Base-by-base conservation (phyloP, 2,329 filamentous ascomycete genomes). In the Leptodontidium sp. region DNA sequence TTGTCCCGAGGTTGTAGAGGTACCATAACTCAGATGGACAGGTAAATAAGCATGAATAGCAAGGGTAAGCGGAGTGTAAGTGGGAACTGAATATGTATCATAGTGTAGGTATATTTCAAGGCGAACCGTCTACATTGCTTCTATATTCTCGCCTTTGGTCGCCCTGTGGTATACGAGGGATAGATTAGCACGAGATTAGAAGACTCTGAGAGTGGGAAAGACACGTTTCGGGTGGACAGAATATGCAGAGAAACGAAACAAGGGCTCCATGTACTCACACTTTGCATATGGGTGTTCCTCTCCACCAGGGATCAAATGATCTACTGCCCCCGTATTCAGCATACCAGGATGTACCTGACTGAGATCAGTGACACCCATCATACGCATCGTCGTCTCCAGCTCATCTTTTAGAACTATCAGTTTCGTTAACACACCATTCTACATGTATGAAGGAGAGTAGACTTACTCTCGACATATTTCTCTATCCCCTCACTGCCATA, bases 371-470 rank as follows among this genome's bases (percentile, higher is more conserved):
- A 91, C 82, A 1, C 90, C 90, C 67, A 89, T 86, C 77, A 91
- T 83, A 32, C 86, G 84, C 89, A 91, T 91, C 1, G 88, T 88
- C 1, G 86, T 90, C 72, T 89, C 85, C 4, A 91, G 77, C 76
- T 92, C 89, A 69, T 91, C 89, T 64, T 82, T 82, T 17, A 88
- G 71, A 21, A 86, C 83, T 85, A 40, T 53, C 52, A 14, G 43
- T 26, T 24, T 71, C 40, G 71, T 69, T 24, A 68, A 38, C 32
- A 47, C n/a, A 49, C 6, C 40, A 57, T 11, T 24, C 3, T 9
- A 9, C 17, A 53, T 29, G 7, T 1, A 32, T 32, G 29, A 32
- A 32, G 12, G 32, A 7, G 21, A 24, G 7, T 21, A 43, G 12
- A 82, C 84, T 81, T 76, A 86, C 84, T 85, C 58, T 86, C 82